Base-by-base conservation (phyloP, 768 basidiomycete species). In the Albatrellus ellisii region DNA sequence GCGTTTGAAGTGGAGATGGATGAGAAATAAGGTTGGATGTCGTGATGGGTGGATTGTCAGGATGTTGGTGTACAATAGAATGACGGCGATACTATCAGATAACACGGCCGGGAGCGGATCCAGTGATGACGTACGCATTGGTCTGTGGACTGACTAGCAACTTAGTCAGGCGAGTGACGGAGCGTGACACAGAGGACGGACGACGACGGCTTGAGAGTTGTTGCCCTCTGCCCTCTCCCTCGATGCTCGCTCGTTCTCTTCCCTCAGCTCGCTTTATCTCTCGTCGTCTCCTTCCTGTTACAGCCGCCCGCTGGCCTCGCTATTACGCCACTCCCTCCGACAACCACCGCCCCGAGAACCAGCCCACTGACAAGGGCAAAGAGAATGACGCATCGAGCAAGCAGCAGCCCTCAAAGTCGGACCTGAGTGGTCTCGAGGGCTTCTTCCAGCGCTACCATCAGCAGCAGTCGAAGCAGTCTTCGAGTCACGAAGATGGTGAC, bases 401-500 rank as follows among this genome's bases (percentile, higher is more conserved):
- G 22, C 25, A 39, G 8, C 26, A 41, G 9, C 29, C 27, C 22
- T 25, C 14, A 31, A 51, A 51, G 27, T 31, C 52, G 46, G 56
- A 49, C 46, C 58, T 48, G 46, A 56, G 44, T 28, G 45, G 39
- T 25, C 41, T 51, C 11, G 50, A 51, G 25, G 50, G 50, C 4
- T 52, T 52, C 39, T 52, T 52, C 44, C 46, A 53, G 45, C 52
- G 46, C 11, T 54, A 50, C 17, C 50, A 53, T 29, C 50, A 50
- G 25, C 36, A 48, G 39, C 44, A 48, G 39, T 41, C 26, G 1
- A 46, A 47, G 31, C 45, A 33, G 15, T 46, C 48, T 41, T 38
- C 45, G 21, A 35, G 52, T 25, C 34, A 57, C 35, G 47, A 54
- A 6, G 60, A 66, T 25, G 49, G 59, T 9, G 46, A 56, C 12